Percentiles rank a stretch among this genome's conserved stretches.
These are phyloP conservation scores for Protoeuglena noctilucae DNA, from an alignment of 139 green algal genomes.

Conservation along the genomic window DNA sequence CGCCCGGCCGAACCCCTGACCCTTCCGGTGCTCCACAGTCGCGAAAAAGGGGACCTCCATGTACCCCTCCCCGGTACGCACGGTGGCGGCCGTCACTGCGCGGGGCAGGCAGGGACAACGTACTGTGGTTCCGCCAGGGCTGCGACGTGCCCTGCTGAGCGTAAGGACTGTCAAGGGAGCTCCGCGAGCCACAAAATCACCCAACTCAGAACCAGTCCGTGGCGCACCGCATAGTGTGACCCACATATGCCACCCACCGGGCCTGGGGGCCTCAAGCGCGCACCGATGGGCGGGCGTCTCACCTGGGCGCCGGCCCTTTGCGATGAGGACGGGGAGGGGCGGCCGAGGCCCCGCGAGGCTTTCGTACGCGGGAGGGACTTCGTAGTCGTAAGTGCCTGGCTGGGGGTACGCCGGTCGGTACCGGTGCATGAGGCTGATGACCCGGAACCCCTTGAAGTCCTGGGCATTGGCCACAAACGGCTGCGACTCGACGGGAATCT, in stretches of 20 bases:
- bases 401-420: conserved; percentile 53
- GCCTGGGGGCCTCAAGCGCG: no score
- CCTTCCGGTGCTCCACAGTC: conserved; percentile 40
- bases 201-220: no score
- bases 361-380: conserved; percentile 15
- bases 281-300: no score
- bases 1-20: conserved; percentile 57
- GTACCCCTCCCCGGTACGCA: conserved; percentile 57
- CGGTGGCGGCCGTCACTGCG: conserved; percentile 65
- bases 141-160: no score
- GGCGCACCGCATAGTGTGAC: no score
- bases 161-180: no score
- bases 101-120: no score
- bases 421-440: conserved; percentile 53
- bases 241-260: no score
- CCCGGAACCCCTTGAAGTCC: conserved; percentile 78
- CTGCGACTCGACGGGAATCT: conserved; percentile 21
- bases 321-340: conserved; percentile 31
- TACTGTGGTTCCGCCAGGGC: no score
- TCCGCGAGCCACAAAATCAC: no score
- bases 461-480: conserved; percentile 21
- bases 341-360: conserved; percentile 33
- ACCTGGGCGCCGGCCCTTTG: conserved; percentile 49
- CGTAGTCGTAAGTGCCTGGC: conserved; percentile 26
- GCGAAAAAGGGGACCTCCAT: conserved; percentile 70